Conservation (phyloP, 139 green algal genomes). For the Mesotaenium endlicherianum region DNA sequence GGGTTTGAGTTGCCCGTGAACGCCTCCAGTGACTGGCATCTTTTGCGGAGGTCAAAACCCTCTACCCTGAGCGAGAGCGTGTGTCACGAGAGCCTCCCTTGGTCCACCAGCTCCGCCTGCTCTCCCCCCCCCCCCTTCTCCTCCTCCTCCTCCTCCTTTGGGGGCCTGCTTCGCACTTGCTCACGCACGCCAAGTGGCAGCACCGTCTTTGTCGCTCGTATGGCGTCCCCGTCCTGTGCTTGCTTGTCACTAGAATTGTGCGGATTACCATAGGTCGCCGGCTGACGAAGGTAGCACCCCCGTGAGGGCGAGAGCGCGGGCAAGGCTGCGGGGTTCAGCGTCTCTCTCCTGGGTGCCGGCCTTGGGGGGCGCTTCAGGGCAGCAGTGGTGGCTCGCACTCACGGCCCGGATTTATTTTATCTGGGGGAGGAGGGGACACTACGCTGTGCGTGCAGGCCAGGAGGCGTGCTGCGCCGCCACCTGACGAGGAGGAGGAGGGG, state of each 20-base stretch:
- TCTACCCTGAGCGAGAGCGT: too few species aligned
- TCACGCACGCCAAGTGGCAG: background rate
- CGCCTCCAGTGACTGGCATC: too few species aligned
- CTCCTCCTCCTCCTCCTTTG: background rate
- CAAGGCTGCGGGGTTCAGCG: background rate
- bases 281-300: background rate
- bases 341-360: background rate
- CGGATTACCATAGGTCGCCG: background rate
- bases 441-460: too few species aligned
- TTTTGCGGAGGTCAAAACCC: too few species aligned
- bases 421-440: background rate
- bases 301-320: background rate
- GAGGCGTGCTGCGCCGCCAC: background rate
- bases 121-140: background rate
- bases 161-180: background rate
- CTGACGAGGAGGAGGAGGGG: background rate
- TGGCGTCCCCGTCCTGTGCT: background rate
- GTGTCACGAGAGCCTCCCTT: background rate
- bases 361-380: background rate
- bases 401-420: background rate
- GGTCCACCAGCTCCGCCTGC: background rate
- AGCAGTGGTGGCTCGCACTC: background rate
- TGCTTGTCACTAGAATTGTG: background rate
- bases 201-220: background rate
- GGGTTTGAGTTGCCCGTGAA: too few species aligned